Conservation (phyloP, 2,329 filamentous ascomycete species). For the Plenodomus tracheiphilus region DNA sequence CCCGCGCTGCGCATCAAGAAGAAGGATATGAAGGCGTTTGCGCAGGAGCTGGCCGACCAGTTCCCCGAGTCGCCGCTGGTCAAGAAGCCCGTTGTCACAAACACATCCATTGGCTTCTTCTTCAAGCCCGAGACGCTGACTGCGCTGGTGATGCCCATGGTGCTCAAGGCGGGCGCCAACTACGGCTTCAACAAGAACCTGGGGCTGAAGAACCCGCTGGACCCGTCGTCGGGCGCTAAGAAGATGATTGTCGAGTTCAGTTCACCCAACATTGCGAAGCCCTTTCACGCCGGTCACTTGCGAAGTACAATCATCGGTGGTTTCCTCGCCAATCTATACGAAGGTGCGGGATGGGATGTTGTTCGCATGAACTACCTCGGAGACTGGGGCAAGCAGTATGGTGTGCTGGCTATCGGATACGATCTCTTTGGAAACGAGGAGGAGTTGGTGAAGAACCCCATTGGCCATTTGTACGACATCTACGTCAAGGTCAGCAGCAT, state of each 20-base stretch:
- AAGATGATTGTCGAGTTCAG: constrained; percentile 79
- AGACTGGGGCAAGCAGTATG: constrained; percentile 78
- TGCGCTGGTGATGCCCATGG: constrained; percentile 68
- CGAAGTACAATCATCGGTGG: constrained; percentile 77
- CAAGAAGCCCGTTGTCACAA: constrained; percentile 67
- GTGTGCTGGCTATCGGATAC: constrained; percentile 72
- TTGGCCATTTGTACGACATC: constrained; percentile 80
- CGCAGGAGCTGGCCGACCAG: constrained; percentile 59
- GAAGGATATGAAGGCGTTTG: constrained; percentile 62
- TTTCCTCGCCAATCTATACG: constrained; percentile 71
- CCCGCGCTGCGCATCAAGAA: constrained; percentile 77
- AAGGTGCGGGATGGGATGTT: constrained; percentile 71
- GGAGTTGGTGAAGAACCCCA: constrained; percentile 70
- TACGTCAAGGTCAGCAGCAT: constrained; percentile 75
- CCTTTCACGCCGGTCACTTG: constrained; percentile 75
- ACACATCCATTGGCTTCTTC: constrained; percentile 77
- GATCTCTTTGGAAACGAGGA: constrained; percentile 75
- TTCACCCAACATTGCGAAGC: constrained; percentile 84
- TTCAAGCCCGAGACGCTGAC: constrained; percentile 71
- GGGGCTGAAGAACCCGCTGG: constrained; percentile 64
- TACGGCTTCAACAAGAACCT: constrained; percentile 67
- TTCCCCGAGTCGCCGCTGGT: constrained; percentile 77
- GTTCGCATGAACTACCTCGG: constrained; percentile 74
- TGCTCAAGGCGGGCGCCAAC: constrained; percentile 62
- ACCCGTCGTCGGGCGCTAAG: constrained; percentile 65